Percentiles rank a stretch among this genome's conserved stretches.
phyloP scores from a whole-genome alignment of 148 eudicot species.

The Persicaria maculosa region DNA sequence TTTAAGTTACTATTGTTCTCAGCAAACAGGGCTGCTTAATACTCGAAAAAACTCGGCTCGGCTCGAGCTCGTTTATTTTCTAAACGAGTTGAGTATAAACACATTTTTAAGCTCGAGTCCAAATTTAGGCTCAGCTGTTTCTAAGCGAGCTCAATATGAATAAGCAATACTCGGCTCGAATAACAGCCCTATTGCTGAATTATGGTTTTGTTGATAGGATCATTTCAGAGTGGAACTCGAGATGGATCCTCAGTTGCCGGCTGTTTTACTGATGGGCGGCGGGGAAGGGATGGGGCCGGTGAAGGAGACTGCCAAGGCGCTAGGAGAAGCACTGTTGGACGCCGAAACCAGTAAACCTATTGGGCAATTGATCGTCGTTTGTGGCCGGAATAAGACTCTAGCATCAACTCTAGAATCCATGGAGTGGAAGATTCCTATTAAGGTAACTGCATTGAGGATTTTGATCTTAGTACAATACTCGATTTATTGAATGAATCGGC shows the following conservation, averaged over 20 bases:
- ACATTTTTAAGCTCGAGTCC: no score
- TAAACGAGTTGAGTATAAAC: no score
- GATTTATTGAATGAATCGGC: background rate
- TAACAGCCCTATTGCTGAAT: background rate
- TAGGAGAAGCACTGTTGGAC: conserved; percentile 60
- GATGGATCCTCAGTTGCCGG: conserved; percentile 68
- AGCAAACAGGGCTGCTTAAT: no score
- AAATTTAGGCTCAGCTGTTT: no score
- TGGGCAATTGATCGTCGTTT: conserved; percentile 76
- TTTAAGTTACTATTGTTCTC: no score
- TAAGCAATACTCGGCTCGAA: no score
- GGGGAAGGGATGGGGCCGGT: conserved; percentile 99
- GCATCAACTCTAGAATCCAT: conserved; percentile 53
- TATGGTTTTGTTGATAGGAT: conserved; percentile 32
- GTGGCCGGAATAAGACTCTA: conserved; percentile 76
- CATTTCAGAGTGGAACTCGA: conserved; percentile 71
- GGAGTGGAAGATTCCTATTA: conserved; percentile 88
- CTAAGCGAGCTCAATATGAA: no score
- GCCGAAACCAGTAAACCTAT: conserved; percentile 53
- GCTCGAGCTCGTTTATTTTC: no score
- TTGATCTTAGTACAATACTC: background rate
- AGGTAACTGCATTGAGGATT: conserved; percentile 33
- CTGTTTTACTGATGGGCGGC: conserved; percentile 90
- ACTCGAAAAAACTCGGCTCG: no score
- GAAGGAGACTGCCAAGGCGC: conserved; percentile 76